Conservation (phyloP, 331 rosid species). For the Prunus yedoensis region DNA sequence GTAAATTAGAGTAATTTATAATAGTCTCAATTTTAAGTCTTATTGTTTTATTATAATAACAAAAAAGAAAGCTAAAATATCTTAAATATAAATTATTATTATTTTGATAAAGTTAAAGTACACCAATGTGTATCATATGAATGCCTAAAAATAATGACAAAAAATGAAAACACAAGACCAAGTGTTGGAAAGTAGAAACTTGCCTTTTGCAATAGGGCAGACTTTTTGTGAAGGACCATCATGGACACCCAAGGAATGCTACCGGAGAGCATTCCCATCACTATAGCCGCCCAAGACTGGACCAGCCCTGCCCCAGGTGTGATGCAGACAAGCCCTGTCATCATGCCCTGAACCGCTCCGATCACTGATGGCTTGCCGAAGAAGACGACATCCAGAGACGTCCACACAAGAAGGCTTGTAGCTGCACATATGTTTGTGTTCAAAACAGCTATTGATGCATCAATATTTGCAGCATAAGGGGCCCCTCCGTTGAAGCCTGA, state of each 20-base stretch:
- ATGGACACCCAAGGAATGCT: slow-evolving; percentile 89
- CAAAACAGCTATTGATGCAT: slow-evolving; percentile 64
- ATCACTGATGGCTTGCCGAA: slow-evolving; percentile 87
- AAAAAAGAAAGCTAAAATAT: too few species aligned
- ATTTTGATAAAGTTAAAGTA: too few species aligned
- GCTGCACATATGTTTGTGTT: slow-evolving; percentile 86
- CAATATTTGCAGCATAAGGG: slow-evolving; percentile 69
- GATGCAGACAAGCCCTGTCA: slow-evolving; percentile 92
- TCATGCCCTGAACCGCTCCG: slow-evolving; percentile 98
- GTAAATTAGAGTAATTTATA: too few species aligned
- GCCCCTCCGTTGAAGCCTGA: slow-evolving; percentile 92
- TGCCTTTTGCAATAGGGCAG: slow-evolving; percentile 66
- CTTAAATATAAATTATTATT: too few species aligned
- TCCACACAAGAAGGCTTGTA: slow-evolving; percentile 82
- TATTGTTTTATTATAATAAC: too few species aligned
- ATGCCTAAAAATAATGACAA: background rate
- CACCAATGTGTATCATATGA: background rate
- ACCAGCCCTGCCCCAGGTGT: slow-evolving; percentile 98
- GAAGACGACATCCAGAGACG: slow-evolving; percentile 63
- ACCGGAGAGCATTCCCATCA: slow-evolving; percentile 71
- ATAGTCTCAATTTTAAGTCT: too few species aligned
- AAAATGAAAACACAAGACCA: background rate
- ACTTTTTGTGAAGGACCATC: slow-evolving; percentile 90
- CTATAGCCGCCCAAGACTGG: slow-evolving; percentile 96
- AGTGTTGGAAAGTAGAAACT: background rate